These are phyloP conservation scores for Cercophora samala DNA, from an alignment of 495 filamentous ascomycete genomes.

Conservation along the genomic window DNA sequence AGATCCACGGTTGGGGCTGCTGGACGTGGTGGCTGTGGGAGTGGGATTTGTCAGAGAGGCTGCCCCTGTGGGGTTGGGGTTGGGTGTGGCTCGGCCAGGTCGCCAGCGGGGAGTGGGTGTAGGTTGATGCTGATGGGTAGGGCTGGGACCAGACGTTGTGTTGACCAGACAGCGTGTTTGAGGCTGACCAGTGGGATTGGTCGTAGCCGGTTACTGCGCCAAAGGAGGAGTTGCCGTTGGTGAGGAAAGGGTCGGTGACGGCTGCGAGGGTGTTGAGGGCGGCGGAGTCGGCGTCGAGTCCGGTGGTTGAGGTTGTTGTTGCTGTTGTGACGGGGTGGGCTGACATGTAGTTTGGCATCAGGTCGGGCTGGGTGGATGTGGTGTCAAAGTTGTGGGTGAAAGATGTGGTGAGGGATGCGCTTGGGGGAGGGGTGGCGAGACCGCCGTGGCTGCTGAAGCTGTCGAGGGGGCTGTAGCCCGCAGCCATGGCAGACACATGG, in stretches of 20 bases:
- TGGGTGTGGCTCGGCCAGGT: neutral
- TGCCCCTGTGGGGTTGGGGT: neutral
- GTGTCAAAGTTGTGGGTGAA: slow-evolving; percentile 28
- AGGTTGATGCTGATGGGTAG: neutral
- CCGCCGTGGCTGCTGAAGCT: slow-evolving; percentile 24
- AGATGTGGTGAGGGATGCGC: slow-evolving; percentile 26
- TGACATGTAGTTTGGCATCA: slow-evolving; percentile 18
- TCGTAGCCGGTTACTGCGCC: neutral
- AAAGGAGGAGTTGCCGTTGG: slow-evolving; percentile 13
- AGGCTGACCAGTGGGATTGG: neutral
- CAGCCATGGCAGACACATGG: neutral
- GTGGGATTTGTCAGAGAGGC: neutral
- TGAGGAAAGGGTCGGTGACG: slow-evolving; percentile 28
- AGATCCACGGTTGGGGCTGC: neutral
- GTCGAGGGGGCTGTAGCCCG: slow-evolving; percentile 18
- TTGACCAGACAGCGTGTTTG: neutral
- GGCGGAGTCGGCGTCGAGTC: neutral
- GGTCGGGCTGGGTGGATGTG: slow-evolving; percentile 5
- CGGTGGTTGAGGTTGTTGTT: slow-evolving; percentile 3
- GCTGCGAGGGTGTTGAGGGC: slow-evolving; percentile 14
- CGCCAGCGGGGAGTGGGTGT: neutral
- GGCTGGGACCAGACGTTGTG: neutral
- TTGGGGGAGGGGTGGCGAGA: slow-evolving; percentile 34
- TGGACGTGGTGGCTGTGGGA: neutral
- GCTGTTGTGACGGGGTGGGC: slow-evolving; percentile 8